These are phyloP conservation scores for Amphicarpaea edgeworthii DNA, from an alignment of 306 rosid genomes.

Conservation along the genomic window DNA sequence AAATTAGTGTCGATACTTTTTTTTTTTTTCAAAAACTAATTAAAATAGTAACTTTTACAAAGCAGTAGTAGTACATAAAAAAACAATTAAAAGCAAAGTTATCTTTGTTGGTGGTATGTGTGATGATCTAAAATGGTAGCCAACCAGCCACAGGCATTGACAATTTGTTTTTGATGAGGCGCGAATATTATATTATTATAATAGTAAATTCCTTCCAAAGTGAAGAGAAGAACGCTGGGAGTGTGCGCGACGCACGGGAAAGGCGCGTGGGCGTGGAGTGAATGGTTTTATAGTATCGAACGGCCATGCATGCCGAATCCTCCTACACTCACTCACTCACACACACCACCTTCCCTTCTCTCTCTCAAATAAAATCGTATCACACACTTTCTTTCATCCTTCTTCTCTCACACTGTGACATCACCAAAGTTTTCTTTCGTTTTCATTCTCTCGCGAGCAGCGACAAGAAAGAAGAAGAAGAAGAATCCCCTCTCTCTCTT, in stretches of 20 bases:
- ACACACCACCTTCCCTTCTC: slow-evolving; percentile 31
- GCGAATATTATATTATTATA: no score
- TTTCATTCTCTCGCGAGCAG: background rate
- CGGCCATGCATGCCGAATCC: slow-evolving; percentile 77
- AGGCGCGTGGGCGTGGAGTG: slow-evolving; percentile 41
- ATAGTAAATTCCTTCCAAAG: no score
- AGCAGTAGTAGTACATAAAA: no score
- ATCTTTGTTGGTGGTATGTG: background rate
- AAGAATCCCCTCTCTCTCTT: background rate
- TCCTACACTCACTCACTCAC: slow-evolving; percentile 49
- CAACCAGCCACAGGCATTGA: slow-evolving; percentile 11
- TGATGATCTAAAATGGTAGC: background rate
- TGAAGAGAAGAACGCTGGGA: slow-evolving; percentile 13
- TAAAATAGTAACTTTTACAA: background rate
- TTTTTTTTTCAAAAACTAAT: no score
- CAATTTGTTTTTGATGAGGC: slow-evolving; percentile 30
- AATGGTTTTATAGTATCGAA: slow-evolving; percentile 37
- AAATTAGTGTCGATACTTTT: no score
- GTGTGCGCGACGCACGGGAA: slow-evolving; percentile 31
- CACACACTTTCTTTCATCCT: slow-evolving; percentile 40
- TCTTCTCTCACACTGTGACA: slow-evolving; percentile 44
- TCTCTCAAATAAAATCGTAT: slow-evolving; percentile 6
- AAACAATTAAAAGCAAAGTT: no score
- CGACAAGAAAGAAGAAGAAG: background rate
- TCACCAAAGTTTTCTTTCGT: slow-evolving; percentile 18